These are phyloP conservation scores for Ustilago nuda DNA, from an alignment of 1,284 basidiomycete genomes.

Conservation along the genomic window DNA sequence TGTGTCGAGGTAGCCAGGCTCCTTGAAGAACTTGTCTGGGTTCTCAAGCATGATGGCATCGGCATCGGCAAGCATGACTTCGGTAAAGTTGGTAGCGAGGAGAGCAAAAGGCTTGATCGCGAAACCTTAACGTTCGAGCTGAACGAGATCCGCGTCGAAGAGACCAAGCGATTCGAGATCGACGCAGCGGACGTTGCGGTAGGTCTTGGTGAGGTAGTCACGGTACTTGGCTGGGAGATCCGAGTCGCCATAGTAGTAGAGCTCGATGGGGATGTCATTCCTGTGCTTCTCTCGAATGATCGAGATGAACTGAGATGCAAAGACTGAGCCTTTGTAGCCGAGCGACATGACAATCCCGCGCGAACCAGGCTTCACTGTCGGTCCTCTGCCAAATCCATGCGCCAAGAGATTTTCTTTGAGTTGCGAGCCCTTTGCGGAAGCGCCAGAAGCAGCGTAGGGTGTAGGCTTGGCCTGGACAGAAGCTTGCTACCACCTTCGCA, in stretches of 20 bases:
- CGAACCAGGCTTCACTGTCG: constrained; percentile 12
- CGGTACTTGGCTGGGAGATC: constrained; percentile 51
- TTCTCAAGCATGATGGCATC: constrained; percentile 49
- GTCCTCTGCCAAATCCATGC: constrained; percentile 17
- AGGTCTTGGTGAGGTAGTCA: constrained; percentile 39
- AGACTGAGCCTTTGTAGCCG: constrained; percentile 42
- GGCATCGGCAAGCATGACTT: constrained; percentile 54
- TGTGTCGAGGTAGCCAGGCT: constrained; percentile 48
- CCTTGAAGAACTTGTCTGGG: constrained; percentile 49
- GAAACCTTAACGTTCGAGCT: constrained; percentile 50
- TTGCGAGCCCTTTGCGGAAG: neutral
- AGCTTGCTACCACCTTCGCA: constrained; percentile 41
- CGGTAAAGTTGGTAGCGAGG: constrained; percentile 53
- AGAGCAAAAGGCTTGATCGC: constrained; percentile 54
- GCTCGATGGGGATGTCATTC: constrained; percentile 49
- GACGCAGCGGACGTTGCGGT: constrained; percentile 45
- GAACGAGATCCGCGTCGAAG: constrained; percentile 48
- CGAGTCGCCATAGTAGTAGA: constrained; percentile 56
- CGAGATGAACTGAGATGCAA: constrained; percentile 51
- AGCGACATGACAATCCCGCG: constrained; percentile 53
- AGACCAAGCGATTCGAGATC: constrained; percentile 42
- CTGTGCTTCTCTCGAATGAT: constrained; percentile 46
- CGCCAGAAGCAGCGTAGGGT: constrained; percentile 11
- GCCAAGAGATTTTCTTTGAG: constrained; percentile 10
- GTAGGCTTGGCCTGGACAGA: constrained; percentile 35